Evolutionary conservation across 164 flowering plant species (phyloP).

Genomic region (Tinospora cordifolia): DNA sequence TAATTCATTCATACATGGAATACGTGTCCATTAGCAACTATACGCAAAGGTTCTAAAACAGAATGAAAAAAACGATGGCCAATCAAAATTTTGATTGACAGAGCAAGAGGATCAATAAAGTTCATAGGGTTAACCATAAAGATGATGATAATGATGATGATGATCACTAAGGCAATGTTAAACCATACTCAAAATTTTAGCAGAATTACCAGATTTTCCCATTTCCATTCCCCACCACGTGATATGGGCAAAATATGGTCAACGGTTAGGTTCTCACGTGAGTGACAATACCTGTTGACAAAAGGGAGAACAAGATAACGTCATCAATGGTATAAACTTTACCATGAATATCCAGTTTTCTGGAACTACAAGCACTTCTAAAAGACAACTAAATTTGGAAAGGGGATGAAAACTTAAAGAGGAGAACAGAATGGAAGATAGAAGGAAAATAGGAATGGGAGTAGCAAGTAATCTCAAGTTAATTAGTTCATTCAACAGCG

Average conservation of each 20-base stretch:
- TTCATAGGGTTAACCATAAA: neutral
- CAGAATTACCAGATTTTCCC: conserved; percentile 82
- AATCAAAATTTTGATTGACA: neutral
- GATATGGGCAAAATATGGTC: conserved; percentile 83
- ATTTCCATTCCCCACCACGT: conserved; percentile 81
- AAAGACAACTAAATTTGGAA: neutral
- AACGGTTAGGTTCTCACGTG: conserved; percentile 65
- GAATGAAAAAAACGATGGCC: neutral
- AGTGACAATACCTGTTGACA: conserved; percentile 68
- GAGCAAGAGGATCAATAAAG: neutral
- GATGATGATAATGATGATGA: neutral
- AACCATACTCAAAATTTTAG: neutral
- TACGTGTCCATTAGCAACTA: neutral
- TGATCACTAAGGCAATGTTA: neutral
- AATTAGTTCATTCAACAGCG: no score
- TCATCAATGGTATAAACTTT: neutral
- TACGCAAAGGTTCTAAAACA: neutral
- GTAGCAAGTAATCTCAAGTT: no score
- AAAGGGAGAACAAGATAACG: neutral
- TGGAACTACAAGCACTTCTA: neutral
- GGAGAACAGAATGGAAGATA: no score
- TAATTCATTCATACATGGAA: neutral
- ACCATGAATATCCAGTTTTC: neutral
- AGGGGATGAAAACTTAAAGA: neutral
- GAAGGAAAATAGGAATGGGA: no score